These are phyloP conservation scores for Serendipita indica DNA, from an alignment of 768 basidiomycete species.

Conservation along the genomic window DNA sequence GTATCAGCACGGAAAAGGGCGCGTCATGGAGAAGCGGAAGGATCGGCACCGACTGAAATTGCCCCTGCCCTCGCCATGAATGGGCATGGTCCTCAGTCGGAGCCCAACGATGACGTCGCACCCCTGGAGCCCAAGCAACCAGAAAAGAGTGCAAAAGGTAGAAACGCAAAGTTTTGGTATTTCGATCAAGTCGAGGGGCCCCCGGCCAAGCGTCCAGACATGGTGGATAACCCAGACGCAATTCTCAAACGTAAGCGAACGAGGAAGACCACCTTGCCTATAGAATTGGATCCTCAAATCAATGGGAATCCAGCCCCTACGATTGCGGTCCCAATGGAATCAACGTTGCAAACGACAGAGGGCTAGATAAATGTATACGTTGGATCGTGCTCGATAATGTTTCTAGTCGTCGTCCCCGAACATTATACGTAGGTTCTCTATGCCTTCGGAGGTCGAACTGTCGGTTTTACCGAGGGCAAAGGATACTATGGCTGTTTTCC, in stretches of 20 bases:
- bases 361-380: too few relatives aligned
- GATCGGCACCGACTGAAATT: neutral
- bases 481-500: constrained; percentile 76
- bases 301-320: too few relatives aligned
- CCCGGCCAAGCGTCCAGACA: neutral
- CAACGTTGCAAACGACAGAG: too few relatives aligned
- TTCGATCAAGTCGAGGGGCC: neutral
- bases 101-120: neutral
- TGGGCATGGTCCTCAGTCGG: neutral
- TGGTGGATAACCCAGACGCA: constrained; percentile 6
- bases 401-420: constrained; percentile 33
- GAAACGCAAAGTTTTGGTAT: constrained; percentile 3
- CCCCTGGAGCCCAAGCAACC: neutral
- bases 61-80: too few relatives aligned
- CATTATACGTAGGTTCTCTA: constrained; percentile 73
- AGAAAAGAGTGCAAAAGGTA: neutral
- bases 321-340: too few relatives aligned
- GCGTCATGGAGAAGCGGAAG: neutral
- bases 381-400: too few relatives aligned
- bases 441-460: constrained; percentile 48
- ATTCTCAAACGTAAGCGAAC: neutral
- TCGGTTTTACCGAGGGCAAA: constrained; percentile 48
- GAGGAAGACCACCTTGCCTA: neutral
- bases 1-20: neutral
- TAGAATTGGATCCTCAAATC: too few relatives aligned